phyloP scores from a whole-genome alignment of 2,329 filamentous ascomycete species.

The Nothopassalora personata region DNA sequence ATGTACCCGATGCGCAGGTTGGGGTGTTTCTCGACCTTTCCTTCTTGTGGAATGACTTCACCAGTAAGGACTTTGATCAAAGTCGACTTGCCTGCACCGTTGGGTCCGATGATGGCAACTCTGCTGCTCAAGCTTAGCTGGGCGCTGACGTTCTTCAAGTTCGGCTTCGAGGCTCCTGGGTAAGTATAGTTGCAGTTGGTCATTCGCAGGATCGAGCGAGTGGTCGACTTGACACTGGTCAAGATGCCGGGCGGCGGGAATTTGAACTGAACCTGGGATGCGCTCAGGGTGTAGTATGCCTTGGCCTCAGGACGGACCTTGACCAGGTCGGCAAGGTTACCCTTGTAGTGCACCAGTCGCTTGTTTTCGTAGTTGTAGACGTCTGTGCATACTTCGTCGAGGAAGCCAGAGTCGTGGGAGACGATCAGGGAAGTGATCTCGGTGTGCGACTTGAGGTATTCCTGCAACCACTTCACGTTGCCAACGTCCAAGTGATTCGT shows the following conservation, averaged over 20 bases:
- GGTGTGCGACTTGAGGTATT: slow-evolving; percentile 90
- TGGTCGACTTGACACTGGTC: slow-evolving; percentile 90
- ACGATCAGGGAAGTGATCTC: slow-evolving; percentile 98
- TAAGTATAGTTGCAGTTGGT: slow-evolving; percentile 88
- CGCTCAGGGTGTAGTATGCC: slow-evolving; percentile 94
- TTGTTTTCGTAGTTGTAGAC: slow-evolving; percentile 99
- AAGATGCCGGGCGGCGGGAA: slow-evolving; percentile 94
- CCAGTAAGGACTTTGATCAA: slow-evolving; percentile 96
- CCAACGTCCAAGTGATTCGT: slow-evolving; percentile 97
- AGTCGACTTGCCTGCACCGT: slow-evolving; percentile 96
- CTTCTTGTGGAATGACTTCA: slow-evolving; percentile 74
- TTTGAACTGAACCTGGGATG: slow-evolving; percentile 88
- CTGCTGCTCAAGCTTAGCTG: slow-evolving; percentile 83
- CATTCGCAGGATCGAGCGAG: slow-evolving; percentile 93
- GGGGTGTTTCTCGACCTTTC: slow-evolving; percentile 95
- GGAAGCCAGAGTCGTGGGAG: slow-evolving; percentile 94
- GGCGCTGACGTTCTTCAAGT: slow-evolving; percentile 80
- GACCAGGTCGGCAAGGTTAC: slow-evolving; percentile 79
- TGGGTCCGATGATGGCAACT: slow-evolving; percentile 92
- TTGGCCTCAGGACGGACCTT: slow-evolving; percentile 87
- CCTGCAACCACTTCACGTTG: slow-evolving; percentile 93
- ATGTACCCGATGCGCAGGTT: slow-evolving; percentile 99
- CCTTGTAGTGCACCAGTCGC: slow-evolving; percentile 83
- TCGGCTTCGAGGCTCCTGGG: slow-evolving; percentile 80
- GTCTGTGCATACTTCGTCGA: slow-evolving; percentile 95